These are phyloP conservation scores for Debaryomyces subglobosus DNA, from an alignment of 1,139 yeast genomes.

Conservation along the genomic window DNA sequence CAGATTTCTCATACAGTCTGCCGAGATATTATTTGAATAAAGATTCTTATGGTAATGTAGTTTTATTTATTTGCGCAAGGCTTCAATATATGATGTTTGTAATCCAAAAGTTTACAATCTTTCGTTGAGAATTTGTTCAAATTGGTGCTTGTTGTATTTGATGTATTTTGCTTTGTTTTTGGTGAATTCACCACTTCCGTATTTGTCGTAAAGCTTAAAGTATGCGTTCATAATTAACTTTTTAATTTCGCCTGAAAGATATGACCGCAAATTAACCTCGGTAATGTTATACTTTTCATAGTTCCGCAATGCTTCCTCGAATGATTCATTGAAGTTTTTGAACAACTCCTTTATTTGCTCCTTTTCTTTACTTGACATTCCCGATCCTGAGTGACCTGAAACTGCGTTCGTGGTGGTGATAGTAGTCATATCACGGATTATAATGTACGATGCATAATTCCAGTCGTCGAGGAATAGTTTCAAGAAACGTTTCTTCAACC, in stretches of 20 bases:
- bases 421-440: conserved; percentile 70
- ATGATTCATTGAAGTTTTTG: conserved; percentile 76
- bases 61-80: neutral
- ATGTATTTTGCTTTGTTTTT: conserved; percentile 74
- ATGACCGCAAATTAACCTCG: conserved; percentile 65
- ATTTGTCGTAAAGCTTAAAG: conserved; percentile 79
- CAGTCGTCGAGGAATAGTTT: conserved; percentile 81
- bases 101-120: conserved; percentile 20
- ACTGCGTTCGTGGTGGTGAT: conserved; percentile 43
- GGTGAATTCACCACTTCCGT: conserved; percentile 69
- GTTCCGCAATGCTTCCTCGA: conserved; percentile 69
- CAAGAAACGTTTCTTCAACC: conserved; percentile 72
- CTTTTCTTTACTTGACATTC: conserved; percentile 65
- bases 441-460: conserved; percentile 75
- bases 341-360: conserved; percentile 88
- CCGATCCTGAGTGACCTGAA: conserved; percentile 16
- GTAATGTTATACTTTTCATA: conserved; percentile 67
- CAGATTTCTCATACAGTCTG: neutral
- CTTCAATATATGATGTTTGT: neutral
- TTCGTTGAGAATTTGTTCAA: conserved; percentile 53
- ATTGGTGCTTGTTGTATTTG: conserved; percentile 65
- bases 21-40: neutral
- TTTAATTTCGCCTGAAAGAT: conserved; percentile 64
- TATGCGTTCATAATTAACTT: conserved; percentile 80
- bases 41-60: neutral